Conservation (phyloP, 805 yeast genomes). For the Brettanomyces naardenensis region DNA sequence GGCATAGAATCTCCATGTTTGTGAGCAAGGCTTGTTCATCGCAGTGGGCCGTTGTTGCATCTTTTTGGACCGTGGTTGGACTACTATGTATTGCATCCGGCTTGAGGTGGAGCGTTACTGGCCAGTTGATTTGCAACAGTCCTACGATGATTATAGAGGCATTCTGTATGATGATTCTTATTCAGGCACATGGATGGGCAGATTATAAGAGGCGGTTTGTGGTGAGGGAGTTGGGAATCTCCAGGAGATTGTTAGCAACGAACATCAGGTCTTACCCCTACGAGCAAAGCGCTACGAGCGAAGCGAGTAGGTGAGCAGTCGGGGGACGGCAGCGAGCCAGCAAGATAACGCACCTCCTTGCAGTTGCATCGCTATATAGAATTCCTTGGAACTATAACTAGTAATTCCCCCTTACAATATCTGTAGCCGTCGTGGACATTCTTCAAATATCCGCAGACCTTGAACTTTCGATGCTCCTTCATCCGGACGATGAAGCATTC, state of each 20-base stretch:
- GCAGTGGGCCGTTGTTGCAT: slow-evolving; percentile 24
- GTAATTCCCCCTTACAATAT: slow-evolving; percentile 18
- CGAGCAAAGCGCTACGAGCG: too few relatives aligned
- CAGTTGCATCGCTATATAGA: slow-evolving; percentile 2
- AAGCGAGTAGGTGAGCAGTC: too few relatives aligned
- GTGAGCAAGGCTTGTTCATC: slow-evolving; percentile 27
- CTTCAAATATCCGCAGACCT: slow-evolving; percentile 15
- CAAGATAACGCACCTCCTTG: too few relatives aligned
- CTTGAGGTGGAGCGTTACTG: slow-evolving; percentile 31
- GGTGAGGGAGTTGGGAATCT: slow-evolving; percentile 7
- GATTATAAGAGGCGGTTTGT: slow-evolving; percentile 9
- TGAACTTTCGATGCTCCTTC: slow-evolving; percentile 12
- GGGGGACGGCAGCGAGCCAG: too few relatives aligned
- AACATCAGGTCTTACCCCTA: slow-evolving; percentile 4
- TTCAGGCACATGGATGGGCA: slow-evolving; percentile 31
- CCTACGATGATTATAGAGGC: slow-evolving; percentile 39
- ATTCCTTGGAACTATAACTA: slow-evolving; percentile 19
- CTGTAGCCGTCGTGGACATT: slow-evolving; percentile 9
- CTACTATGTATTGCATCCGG: slow-evolving; percentile 27
- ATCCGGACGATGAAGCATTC: slow-evolving; percentile 16
- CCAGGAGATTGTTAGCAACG: slow-evolving; percentile 7
- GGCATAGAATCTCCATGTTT: slow-evolving; percentile 10
- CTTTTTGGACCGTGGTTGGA: slow-evolving; percentile 23
- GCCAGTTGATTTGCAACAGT: slow-evolving; percentile 32
- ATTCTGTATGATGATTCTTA: slow-evolving; percentile 29